Base-by-base conservation (phyloP, 2,329 filamentous ascomycete genomes). In the Stachybotrys elegans region DNA sequence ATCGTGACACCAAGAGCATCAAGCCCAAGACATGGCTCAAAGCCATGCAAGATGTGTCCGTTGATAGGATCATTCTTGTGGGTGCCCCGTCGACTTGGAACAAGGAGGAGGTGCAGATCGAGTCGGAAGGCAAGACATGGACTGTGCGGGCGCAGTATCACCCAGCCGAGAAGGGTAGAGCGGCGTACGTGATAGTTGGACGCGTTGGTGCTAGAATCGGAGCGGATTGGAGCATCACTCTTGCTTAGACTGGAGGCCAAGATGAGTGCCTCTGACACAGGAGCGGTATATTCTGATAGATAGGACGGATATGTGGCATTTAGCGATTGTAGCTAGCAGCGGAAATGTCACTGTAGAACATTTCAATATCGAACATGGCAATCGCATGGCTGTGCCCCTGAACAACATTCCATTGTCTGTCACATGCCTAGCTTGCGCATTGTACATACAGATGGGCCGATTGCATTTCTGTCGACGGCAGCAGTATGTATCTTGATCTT, bases 31-130 rank as follows among this genome's bases (percentile, higher is more conserved):
- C 78, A 25, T 97, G 90, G 72, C 67, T 91, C 49, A 87, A 92
- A 73, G 73, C 69, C 6, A 94, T 96, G 85, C 75, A 77, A 22
- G 73, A 78, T 36, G 89, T 97, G 4, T 71, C 76, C 7, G 81
- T 97, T 1, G 90, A 95, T 70, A 90, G 86, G 68, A 78, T 97
- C 44, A 73, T 97, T 38, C 57, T 98, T 40, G 81, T 97, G 17
- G 88, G 88, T 36, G 88, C 88, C 3, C 87, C 89, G 1, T 71
- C 75, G 25, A 67, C 70, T 17, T 95, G 90, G 91, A 70, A 68
- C 40, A 84, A 80, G 69, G 72, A 67, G 50, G 75, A 72, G 51
- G 83, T 83, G 36, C 74, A 72, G 50, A 75, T 78, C 43, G 70
- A 72, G 60, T 71, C 71, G 3, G 73, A 71, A 44, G 77, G 76